A percentile compares a stretch with the other conserved stretches of the same genome.
Conservation (phyloP, 768 basidiomycete species). For the Amanita polypyramis region DNA sequence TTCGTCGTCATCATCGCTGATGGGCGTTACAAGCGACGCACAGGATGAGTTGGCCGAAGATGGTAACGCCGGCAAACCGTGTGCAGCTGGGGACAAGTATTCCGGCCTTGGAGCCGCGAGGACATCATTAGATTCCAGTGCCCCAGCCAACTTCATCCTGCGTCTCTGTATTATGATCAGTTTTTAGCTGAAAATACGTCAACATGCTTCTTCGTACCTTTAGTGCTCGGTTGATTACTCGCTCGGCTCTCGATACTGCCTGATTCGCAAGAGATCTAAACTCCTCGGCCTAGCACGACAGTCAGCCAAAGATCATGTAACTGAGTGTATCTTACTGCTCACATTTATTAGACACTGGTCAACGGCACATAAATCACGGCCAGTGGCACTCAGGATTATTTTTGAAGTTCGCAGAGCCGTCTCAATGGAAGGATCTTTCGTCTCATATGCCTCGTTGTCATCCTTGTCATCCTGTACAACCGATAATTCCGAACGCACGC, state of each 20-base stretch:
- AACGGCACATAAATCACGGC: slow-evolving; percentile 47
- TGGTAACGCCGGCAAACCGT: slow-evolving; percentile 16
- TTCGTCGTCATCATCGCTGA: slow-evolving; percentile 49
- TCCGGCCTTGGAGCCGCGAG: too few species aligned
- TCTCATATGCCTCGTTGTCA: slow-evolving; percentile 12
- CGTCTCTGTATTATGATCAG: slow-evolving; percentile 31
- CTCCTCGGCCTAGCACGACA: slow-evolving; percentile 37
- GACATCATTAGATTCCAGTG: slow-evolving; percentile 17
- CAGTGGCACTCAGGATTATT: slow-evolving; percentile 39
- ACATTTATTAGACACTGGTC: slow-evolving; percentile 45
- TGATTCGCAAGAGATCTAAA: slow-evolving; percentile 43
- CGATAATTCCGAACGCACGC: slow-evolving; percentile 1
- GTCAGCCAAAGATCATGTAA: neutral
- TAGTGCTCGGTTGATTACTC: slow-evolving; percentile 43
- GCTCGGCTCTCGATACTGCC: slow-evolving; percentile 46
- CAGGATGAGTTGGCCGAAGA: slow-evolving; percentile 20
- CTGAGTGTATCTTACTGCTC: slow-evolving; percentile 13
- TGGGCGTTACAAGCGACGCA: slow-evolving; percentile 29
- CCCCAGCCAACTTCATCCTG: slow-evolving; percentile 31
- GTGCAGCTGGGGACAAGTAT: neutral
- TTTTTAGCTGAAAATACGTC: neutral
- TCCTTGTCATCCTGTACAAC: neutral
- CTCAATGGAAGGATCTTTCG: slow-evolving; percentile 27
- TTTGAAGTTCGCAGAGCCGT: slow-evolving; percentile 32
- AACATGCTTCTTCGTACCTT: slow-evolving; percentile 25